phyloP scores from a whole-genome alignment of 805 yeast genomes.

The Maudiozyma bulderi region DNA sequence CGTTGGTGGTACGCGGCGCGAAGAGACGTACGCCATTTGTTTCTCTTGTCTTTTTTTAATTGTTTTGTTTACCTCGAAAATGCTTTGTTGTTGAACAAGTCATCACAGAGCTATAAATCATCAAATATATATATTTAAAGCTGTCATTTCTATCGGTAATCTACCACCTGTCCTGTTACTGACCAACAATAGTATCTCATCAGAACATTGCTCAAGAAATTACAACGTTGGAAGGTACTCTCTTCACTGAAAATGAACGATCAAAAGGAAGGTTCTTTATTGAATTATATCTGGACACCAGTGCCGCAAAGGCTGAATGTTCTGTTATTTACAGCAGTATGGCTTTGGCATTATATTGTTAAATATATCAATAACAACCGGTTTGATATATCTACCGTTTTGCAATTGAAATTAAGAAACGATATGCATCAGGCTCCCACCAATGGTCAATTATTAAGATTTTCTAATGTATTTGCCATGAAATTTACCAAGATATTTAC shows the following conservation, averaged over 20 bases:
- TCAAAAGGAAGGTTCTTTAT: neutral
- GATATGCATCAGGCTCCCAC: constrained; percentile 20
- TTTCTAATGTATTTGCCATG: constrained; percentile 18
- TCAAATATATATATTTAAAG: no score
- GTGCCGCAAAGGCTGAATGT: constrained; percentile 44
- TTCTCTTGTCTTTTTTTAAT: no score
- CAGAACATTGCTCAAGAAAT: no score
- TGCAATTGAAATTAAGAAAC: constrained; percentile 14
- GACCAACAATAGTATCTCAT: no score
- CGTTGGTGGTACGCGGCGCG: no score
- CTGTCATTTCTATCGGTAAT: no score
- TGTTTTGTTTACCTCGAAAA: no score
- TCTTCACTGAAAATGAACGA: no score
- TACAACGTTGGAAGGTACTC: neutral
- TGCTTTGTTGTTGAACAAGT: no score
- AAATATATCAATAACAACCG: constrained; percentile 30
- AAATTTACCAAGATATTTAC: constrained; percentile 17
- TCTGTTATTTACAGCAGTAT: constrained; percentile 40
- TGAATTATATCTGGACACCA: constrained; percentile 23
- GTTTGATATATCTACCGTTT: constrained; percentile 34
- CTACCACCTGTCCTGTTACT: no score
- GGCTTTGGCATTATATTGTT: constrained; percentile 45
- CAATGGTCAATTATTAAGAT: constrained; percentile 34
- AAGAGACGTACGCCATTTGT: no score
- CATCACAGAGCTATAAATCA: no score